Conservation (phyloP, 768 basidiomycete species). For the Tylopilus rubrobrunneus region DNA sequence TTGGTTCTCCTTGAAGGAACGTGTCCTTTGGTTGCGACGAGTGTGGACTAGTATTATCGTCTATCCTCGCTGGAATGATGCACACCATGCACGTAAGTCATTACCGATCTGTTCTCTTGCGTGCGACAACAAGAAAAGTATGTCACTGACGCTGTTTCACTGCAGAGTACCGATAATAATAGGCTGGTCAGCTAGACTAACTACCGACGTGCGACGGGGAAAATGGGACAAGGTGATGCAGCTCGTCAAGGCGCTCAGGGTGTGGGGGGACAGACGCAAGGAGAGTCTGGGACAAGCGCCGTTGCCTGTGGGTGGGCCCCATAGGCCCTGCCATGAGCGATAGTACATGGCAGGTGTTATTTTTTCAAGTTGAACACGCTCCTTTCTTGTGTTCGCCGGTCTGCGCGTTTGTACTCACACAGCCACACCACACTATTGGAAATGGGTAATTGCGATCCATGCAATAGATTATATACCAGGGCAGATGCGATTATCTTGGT, state of each 20-base stretch:
- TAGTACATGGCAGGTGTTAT: background rate
- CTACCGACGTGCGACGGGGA: conserved; percentile 75
- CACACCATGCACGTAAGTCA: no score
- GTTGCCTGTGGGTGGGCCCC: background rate
- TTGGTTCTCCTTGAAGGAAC: no score
- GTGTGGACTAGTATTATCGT: no score
- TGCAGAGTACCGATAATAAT: conserved; percentile 37
- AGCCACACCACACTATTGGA: background rate
- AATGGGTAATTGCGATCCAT: no score
- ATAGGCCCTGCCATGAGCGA: conserved; percentile 7
- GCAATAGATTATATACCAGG: background rate
- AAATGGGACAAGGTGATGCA: conserved; percentile 79
- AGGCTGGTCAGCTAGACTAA: no score
- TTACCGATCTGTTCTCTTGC: no score
- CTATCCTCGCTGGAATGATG: no score
- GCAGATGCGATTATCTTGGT: conserved; percentile 50
- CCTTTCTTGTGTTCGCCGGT: background rate
- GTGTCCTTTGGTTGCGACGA: no score
- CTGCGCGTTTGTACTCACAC: conserved; percentile 11
- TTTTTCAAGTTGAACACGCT: no score
- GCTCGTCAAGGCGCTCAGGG: conserved; percentile 69
- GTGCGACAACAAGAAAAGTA: no score
- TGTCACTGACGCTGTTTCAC: background rate
- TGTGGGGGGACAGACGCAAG: conserved; percentile 75
- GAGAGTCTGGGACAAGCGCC: conserved; percentile 45